Base-by-base conservation (phyloP, 2,329 filamentous ascomycete genomes). In the Neofusicoccum kwambonambiense region DNA sequence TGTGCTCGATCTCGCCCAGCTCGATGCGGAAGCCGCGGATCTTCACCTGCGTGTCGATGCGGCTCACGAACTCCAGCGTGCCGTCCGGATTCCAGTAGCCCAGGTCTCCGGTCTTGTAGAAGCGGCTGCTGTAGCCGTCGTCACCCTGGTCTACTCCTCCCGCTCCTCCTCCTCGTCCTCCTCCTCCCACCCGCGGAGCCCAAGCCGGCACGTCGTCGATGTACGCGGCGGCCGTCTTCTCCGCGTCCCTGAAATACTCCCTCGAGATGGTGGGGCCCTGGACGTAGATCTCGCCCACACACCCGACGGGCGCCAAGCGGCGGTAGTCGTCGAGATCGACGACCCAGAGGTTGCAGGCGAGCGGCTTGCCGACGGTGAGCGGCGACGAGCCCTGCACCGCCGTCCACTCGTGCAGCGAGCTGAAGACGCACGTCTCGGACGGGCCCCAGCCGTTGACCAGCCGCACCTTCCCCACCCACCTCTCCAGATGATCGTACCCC, bases 1-100 rank as follows among this genome's bases (percentile, higher is more conserved):
- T 77, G 61, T 81, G 76, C 65, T 82, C 80, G 51, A 82, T 79
- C 65, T 82, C 80, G 15, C 76, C 80, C 8, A 82, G 69, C 66
- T 82, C 80, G 52, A 82, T 77, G 0, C 80, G 77, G 64, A 80
- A 77, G 3, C 80, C 80, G 35, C 80, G 78, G 50, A 82, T 70
- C 69, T 76, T 76, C 56, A 76, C 74, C 51, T 76, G 74, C 44
- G 68, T 74, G 60, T 76, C 75, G 51, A 75, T 75, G 39, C 75
- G 68, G 7, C 74, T 74, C n/a, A 76, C 67, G 65, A 76, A 77
- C 67, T 74, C 74, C 67, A 75, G 71, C 45, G 74, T 72, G 15
- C 74, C 74, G n/a, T 72, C 67, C 2, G 72, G 73, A 6, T 72
- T 76, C 57, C 74, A 75, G 31, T 73, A 69, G 0, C 73, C 73